Evolutionary conservation across 1,284 basidiomycete genomes (phyloP).

Genomic region (Cutaneotrichosporon dermatis): DNA sequence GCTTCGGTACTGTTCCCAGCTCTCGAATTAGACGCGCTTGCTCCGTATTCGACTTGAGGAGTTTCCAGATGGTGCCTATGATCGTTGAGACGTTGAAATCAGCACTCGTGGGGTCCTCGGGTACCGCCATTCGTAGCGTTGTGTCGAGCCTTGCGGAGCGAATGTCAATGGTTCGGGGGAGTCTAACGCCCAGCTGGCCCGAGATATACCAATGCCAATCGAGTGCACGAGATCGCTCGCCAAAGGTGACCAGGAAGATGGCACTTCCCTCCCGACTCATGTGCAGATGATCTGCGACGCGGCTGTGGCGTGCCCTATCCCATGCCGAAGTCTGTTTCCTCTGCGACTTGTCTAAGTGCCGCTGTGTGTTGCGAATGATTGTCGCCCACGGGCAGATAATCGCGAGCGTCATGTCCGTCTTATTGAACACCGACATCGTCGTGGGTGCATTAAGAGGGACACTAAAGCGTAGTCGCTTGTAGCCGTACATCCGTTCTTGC

Average conservation of each 20-base stretch:
- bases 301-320: conserved; percentile 5
- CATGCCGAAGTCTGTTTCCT: neutral
- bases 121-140: conserved; percentile 32
- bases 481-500: conserved; percentile 28
- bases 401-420: conserved; percentile 38
- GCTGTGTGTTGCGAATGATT: conserved; percentile 11
- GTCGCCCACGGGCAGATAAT: conserved; percentile 18
- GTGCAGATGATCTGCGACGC: conserved; percentile 11
- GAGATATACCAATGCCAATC: conserved; percentile 49
- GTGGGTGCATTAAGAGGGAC: conserved; percentile 38
- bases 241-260: conserved; percentile 42
- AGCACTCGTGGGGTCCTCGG: conserved; percentile 26
- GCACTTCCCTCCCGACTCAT: conserved; percentile 9
- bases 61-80: conserved; percentile 29
- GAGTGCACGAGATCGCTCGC: conserved; percentile 38
- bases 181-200: conserved; percentile 37
- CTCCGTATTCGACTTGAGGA: conserved; percentile 28
- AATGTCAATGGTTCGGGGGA: conserved; percentile 40
- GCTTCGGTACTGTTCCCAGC: conserved; percentile 17
- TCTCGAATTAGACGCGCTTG: conserved; percentile 27
- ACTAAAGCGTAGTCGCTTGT: conserved; percentile 40
- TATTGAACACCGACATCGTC: conserved; percentile 41
- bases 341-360: neutral
- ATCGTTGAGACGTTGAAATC: conserved; percentile 21
- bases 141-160: conserved; percentile 34